phyloP scores from a whole-genome alignment of 2,329 filamentous ascomycete genomes.

The Teratosphaeria epicoccoides region DNA sequence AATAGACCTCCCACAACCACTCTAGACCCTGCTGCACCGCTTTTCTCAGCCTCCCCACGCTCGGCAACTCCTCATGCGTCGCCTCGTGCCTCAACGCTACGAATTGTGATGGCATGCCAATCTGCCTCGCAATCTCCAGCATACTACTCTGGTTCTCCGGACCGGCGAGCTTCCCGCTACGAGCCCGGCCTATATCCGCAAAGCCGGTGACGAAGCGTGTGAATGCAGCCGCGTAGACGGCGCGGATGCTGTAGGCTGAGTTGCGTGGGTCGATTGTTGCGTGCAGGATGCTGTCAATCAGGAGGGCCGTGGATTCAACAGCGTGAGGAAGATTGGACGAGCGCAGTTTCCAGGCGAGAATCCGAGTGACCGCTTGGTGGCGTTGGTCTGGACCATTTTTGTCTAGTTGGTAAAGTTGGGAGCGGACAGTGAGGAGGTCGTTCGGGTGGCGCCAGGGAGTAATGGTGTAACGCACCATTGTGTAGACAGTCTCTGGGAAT shows the following conservation, averaged over 20 bases:
- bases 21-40: constrained; percentile 59
- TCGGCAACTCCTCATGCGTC: constrained; percentile 78
- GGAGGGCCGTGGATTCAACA: constrained; percentile 65
- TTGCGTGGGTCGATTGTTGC: constrained; percentile 30
- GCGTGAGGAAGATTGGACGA: constrained; percentile 61
- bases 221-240: constrained; percentile 65
- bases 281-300: constrained; percentile 61
- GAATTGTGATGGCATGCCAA: constrained; percentile 64
- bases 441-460: constrained; percentile 60
- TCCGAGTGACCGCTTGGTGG: constrained; percentile 30
- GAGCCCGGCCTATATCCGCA: constrained; percentile 61
- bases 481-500: neutral
- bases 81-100: constrained; percentile 84
- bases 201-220: constrained; percentile 63
- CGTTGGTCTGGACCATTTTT: constrained; percentile 11
- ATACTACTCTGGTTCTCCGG: constrained; percentile 45
- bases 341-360: constrained; percentile 53
- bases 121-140: constrained; percentile 58
- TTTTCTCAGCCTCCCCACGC: constrained; percentile 58
- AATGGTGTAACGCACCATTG: constrained; percentile 60
- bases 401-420: constrained; percentile 49
- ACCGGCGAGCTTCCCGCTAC: constrained; percentile 42
- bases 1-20: constrained; percentile 90
- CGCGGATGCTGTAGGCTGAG: constrained; percentile 48
- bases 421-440: constrained; percentile 56